These are phyloP conservation scores for Fusarium sp. DNA, from an alignment of 2,329 filamentous ascomycete genomes.

Conservation along the genomic window DNA sequence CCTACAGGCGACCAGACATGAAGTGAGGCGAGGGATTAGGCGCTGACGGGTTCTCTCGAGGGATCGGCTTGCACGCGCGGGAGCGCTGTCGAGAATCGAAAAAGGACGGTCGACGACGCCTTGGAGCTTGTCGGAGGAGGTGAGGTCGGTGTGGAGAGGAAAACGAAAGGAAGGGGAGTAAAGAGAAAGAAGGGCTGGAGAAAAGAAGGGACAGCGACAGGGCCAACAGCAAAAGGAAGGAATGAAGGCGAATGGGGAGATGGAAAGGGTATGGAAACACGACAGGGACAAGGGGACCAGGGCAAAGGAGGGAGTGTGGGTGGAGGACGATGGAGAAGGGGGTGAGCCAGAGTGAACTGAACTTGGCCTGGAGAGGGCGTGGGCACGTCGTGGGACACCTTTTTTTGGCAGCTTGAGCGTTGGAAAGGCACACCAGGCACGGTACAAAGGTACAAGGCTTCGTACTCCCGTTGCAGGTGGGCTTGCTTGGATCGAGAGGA, in stretches of 20 bases:
- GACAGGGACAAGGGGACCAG: constrained; percentile 46
- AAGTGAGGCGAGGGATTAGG: constrained; percentile 35
- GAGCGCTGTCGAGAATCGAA: constrained; percentile 48
- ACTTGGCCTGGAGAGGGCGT: constrained; percentile 29
- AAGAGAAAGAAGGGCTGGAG: constrained; percentile 43
- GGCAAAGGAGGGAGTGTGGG: constrained; percentile 30
- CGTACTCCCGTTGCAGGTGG: constrained; percentile 28
- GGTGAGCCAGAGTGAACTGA: constrained; percentile 21
- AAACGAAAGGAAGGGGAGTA: constrained; percentile 41
- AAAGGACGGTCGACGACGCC: constrained; percentile 49
- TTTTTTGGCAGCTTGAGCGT: constrained; percentile 29
- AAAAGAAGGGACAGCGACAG: constrained; percentile 47
- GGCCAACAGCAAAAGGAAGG: constrained; percentile 45
- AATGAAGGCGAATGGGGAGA: constrained; percentile 48
- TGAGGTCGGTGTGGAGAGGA: constrained; percentile 45
- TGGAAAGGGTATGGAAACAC: constrained; percentile 48
- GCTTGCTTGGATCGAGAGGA: constrained; percentile 22
- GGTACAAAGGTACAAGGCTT: constrained; percentile 25
- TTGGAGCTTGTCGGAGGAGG: constrained; percentile 47
- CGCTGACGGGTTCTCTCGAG: constrained; percentile 37
- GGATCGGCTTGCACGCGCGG: constrained; percentile 39
- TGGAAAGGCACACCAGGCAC: constrained; percentile 12
- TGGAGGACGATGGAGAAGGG: constrained; percentile 24
- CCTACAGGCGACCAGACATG: constrained; percentile 43
- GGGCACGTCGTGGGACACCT: constrained; percentile 28